These are phyloP conservation scores for Eutypa lata DNA, from an alignment of 2,329 filamentous ascomycete species.

Conservation along the genomic window DNA sequence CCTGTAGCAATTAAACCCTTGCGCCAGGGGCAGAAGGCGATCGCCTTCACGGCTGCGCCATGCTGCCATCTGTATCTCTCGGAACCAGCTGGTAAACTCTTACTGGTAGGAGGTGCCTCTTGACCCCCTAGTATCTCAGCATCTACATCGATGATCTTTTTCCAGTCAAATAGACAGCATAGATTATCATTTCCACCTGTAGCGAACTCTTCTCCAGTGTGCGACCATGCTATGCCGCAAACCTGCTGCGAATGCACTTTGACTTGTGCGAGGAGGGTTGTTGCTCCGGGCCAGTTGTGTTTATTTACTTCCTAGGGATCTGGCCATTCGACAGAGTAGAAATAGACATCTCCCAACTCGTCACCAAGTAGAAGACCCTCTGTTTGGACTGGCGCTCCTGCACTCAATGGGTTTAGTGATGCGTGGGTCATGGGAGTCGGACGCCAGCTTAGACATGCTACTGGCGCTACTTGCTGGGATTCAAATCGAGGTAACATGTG, in stretches of 20 bases:
- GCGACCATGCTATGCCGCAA: conserved; percentile 88
- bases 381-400: conserved; percentile 54
- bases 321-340: conserved; percentile 88
- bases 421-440: conserved; percentile 55
- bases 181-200: conserved; percentile 91
- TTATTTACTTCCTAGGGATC: conserved; percentile 57
- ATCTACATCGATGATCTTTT: conserved; percentile 45
- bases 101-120: conserved; percentile 8
- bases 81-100: conserved; percentile 49
- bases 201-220: conserved; percentile 72
- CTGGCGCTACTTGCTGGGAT: conserved; percentile 64
- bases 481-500: conserved; percentile 68
- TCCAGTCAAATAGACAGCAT: conserved; percentile 75
- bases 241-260: conserved; percentile 83
- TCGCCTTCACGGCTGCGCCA: conserved; percentile 88
- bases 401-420: conserved; percentile 47
- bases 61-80: conserved; percentile 75
- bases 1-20: conserved; percentile 83
- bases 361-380: conserved; percentile 89
- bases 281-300: conserved; percentile 72
- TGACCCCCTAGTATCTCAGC: not conserved
- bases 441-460: conserved; percentile 81
- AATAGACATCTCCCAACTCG: conserved; percentile 76
- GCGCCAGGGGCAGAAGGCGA: conserved; percentile 95
- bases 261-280: conserved; percentile 75